phyloP scores from a whole-genome alignment of 2,329 filamentous ascomycete genomes.

The Hymenoscyphus infarciens region DNA sequence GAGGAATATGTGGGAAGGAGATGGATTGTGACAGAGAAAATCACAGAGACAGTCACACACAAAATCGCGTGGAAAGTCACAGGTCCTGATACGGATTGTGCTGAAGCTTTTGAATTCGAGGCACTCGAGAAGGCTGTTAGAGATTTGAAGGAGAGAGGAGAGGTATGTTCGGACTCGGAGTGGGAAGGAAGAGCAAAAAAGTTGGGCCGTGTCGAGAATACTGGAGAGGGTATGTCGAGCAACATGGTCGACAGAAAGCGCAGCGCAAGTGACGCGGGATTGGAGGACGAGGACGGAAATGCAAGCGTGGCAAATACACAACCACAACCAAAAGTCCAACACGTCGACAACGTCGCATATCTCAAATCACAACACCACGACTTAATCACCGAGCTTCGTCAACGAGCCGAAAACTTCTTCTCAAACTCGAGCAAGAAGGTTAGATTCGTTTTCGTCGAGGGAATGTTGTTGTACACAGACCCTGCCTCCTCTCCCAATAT shows the following conservation, averaged over 20 bases:
- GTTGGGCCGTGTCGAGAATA: background rate
- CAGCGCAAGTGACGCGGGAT: too few relatives aligned
- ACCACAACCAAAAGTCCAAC: background rate
- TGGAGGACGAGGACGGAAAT: too few relatives aligned
- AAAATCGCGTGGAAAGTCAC: conserved; percentile 8
- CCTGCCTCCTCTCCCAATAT: background rate
- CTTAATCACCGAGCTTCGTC: conserved; percentile 2
- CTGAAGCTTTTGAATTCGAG: conserved; percentile 22
- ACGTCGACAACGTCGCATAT: background rate
- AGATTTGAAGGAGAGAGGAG: background rate
- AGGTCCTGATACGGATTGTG: conserved; percentile 22
- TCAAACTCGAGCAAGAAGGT: background rate
- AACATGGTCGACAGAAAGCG: too few relatives aligned
- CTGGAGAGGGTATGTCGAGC: background rate
- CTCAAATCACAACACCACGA: background rate
- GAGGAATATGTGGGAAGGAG: background rate
- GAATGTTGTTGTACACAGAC: conserved; percentile 19
- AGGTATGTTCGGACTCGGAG: background rate
- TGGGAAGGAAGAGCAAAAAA: background rate
- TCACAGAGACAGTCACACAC: too few relatives aligned
- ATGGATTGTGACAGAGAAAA: too few relatives aligned
- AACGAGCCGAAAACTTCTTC: background rate
- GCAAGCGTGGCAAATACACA: too few relatives aligned
- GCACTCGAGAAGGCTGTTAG: conserved; percentile 11
- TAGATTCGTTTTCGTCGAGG: conserved; percentile 22